These are phyloP conservation scores for Fusarium sublunatum DNA, from an alignment of 2,329 filamentous ascomycete species.

Conservation along the genomic window DNA sequence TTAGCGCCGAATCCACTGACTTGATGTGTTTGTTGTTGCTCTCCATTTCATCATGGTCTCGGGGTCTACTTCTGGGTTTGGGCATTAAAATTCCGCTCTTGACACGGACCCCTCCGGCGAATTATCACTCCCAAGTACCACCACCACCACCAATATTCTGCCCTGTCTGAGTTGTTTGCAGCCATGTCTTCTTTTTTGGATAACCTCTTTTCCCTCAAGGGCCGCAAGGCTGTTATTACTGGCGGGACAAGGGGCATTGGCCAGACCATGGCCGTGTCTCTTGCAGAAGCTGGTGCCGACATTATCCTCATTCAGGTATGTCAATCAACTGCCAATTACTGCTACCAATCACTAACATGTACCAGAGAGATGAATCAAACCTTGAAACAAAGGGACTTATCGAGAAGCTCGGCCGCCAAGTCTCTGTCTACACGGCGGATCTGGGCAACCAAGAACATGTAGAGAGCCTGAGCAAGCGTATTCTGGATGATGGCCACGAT, in stretches of 20 bases:
- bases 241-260: constrained; percentile 69
- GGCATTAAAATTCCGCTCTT: background rate
- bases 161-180: too few relatives aligned
- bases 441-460: constrained; percentile 70
- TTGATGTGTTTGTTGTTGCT: background rate
- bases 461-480: constrained; percentile 64
- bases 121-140: background rate
- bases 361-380: constrained; percentile 54
- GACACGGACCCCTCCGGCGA: background rate
- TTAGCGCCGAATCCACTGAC: background rate
- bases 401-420: constrained; percentile 72
- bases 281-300: constrained; percentile 71
- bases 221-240: constrained; percentile 67
- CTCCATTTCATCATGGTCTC: background rate
- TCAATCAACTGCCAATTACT: background rate
- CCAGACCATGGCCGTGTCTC: constrained; percentile 64
- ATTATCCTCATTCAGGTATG: constrained; percentile 65
- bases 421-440: constrained; percentile 75
- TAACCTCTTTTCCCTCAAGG: constrained; percentile 63
- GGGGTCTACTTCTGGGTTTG: background rate
- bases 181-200: background rate
- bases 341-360: background rate
- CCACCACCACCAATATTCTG: background rate
- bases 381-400: constrained; percentile 69
- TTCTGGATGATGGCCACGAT: constrained; percentile 70